Evolutionary conservation across 2,329 filamentous ascomycete species (phyloP).

Genomic region (Ambrosiella xylebori): DNA sequence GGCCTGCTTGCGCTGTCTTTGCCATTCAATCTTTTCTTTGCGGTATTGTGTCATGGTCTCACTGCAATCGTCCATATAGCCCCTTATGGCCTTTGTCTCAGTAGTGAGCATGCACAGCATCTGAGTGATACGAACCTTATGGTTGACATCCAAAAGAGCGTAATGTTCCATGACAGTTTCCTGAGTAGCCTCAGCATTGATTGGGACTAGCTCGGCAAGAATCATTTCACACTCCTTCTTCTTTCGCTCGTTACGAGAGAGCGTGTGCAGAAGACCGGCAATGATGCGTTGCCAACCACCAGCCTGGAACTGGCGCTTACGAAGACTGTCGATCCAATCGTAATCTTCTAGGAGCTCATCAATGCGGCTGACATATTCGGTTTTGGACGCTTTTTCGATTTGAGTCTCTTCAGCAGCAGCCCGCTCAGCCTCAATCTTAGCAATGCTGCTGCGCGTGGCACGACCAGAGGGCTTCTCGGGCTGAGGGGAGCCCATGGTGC

Average conservation of each 20-base stretch:
- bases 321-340: conserved; percentile 72
- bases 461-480: conserved; percentile 51
- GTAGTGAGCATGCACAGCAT: conserved; percentile 73
- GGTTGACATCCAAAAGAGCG: conserved; percentile 60
- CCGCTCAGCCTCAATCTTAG: conserved; percentile 60
- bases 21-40: conserved; percentile 89
- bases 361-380: conserved; percentile 44
- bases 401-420: conserved; percentile 43
- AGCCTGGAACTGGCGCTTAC: conserved; percentile 66
- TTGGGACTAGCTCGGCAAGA: conserved; percentile 62
- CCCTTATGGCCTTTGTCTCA: conserved; percentile 70
- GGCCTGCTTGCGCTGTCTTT: conserved; percentile 54
- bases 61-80: conserved; percentile 80
- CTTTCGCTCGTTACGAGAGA: conserved; percentile 58
- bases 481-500: conserved; percentile 42
- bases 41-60: conserved; percentile 88
- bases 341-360: conserved; percentile 57
- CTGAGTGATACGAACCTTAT: conserved; percentile 63
- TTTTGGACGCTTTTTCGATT: conserved; percentile 27
- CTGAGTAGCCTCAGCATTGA: conserved; percentile 54
- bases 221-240: conserved; percentile 62
- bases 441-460: conserved; percentile 70
- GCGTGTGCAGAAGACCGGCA: conserved; percentile 67
- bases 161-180: conserved; percentile 62
- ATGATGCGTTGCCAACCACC: conserved; percentile 88